phyloP scores from a whole-genome alignment of 73 alveolate genomes.

The Vitrella brassicaformis region DNA sequence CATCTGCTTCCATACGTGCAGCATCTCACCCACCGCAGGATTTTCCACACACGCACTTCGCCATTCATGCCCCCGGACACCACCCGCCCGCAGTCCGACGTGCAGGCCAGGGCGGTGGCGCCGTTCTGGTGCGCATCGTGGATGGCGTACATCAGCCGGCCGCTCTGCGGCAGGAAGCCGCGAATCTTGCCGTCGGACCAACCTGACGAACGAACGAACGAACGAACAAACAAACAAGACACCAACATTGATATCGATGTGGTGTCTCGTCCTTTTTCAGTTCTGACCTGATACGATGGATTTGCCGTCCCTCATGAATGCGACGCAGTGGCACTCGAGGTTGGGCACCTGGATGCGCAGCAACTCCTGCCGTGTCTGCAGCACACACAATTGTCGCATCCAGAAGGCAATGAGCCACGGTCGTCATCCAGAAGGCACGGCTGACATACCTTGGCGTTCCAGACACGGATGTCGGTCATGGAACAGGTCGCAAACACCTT shows the following conservation, averaged over 20 bases:
- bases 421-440: background rate
- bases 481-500: conserved; percentile 93
- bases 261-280: too few species aligned
- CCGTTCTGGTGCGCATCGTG: conserved; percentile 78
- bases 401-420: background rate
- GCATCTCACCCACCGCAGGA: conserved; percentile 47
- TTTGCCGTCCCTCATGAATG: conserved; percentile 41
- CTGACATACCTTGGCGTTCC: conserved; percentile 67
- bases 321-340: conserved; percentile 69
- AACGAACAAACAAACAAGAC: too few species aligned
- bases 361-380: conserved; percentile 56
- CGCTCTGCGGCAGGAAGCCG: conserved; percentile 90
- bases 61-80: conserved; percentile 95
- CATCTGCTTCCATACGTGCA: too few species aligned
- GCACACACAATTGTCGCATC: background rate
- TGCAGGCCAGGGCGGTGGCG: conserved; percentile 59
- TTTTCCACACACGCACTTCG: conserved; percentile 89
- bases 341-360: conserved; percentile 85
- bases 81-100: conserved; percentile 47
- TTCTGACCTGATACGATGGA: background rate
- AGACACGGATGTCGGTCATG: conserved; percentile 75
- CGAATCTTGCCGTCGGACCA: conserved; percentile 93
- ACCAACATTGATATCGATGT: too few species aligned
- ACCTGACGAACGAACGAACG: too few species aligned
- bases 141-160: conserved; percentile 73